Conservation (phyloP, 345 rosid genomes). For the Pistacia vera region DNA sequence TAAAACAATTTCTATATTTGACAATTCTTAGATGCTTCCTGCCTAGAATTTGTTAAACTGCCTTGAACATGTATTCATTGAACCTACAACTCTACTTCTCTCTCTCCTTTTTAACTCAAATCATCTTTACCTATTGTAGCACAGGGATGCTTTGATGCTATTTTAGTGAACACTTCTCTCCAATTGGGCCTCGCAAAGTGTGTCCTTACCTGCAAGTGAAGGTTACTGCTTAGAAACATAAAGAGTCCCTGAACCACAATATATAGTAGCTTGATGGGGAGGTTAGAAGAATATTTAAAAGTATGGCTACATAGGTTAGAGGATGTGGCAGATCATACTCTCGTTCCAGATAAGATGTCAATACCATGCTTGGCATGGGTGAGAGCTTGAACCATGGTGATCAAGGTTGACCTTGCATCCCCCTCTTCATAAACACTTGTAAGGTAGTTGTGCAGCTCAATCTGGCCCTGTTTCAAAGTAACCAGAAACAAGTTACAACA, state of each 20-base stretch:
- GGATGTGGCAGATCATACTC: conserved; percentile 45
- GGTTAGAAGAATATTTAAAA: background rate
- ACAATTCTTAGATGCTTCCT: background rate
- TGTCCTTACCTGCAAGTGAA: conserved; percentile 71
- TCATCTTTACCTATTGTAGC: conserved; percentile 69
- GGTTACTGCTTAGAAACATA: background rate
- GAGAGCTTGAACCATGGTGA: conserved; percentile 97
- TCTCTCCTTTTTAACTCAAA: background rate
- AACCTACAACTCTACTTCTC: background rate
- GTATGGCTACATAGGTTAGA: background rate
- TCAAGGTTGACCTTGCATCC: conserved; percentile 93
- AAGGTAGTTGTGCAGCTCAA: conserved; percentile 93
- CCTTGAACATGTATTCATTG: background rate
- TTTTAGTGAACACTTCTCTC: conserved; percentile 80
- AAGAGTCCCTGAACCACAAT: background rate
- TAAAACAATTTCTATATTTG: background rate
- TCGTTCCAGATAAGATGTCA: conserved; percentile 92
- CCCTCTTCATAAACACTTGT: conserved; percentile 99
- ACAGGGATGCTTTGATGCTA: conserved; percentile 81
- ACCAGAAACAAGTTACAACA: conserved; percentile 4
- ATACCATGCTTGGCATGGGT: conserved; percentile 97
- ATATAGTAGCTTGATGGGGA: no score
- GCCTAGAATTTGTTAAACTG: background rate
- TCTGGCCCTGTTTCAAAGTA: conserved; percentile 67
- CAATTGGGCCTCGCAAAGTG: conserved; percentile 98